These are phyloP conservation scores for Syncephalis plumigaleata DNA, from an alignment of 371 early-diverging fungal species.

Conservation along the genomic window DNA sequence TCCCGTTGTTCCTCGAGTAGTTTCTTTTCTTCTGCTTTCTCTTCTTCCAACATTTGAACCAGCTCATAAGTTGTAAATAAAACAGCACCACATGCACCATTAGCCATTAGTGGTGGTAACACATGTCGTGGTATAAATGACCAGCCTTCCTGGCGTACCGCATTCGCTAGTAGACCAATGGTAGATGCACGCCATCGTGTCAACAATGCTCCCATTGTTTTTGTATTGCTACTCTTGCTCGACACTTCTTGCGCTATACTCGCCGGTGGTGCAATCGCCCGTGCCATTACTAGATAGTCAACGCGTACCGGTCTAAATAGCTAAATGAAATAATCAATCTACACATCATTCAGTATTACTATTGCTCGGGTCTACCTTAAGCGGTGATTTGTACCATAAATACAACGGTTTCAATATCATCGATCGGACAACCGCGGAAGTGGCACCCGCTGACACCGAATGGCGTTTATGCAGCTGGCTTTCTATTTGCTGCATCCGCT, in stretches of 20 bases:
- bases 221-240: no score
- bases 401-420: conserved; percentile 45
- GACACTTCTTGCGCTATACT: neutral
- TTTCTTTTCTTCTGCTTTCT: conserved; percentile 10
- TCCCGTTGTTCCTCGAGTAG: no score
- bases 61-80: conserved; percentile 29
- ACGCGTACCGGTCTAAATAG: conserved; percentile 62
- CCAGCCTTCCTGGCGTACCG: conserved; percentile 20
- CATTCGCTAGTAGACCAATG: neutral
- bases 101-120: conserved; percentile 52
- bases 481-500: no score
- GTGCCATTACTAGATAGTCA: conserved; percentile 59
- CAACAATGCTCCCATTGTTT: neutral
- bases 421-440: conserved; percentile 35
- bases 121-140: conserved; percentile 48
- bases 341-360: neutral
- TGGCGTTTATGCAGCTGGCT: no score
- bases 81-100: conserved; percentile 52
- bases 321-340: conserved; percentile 10
- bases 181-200: neutral
- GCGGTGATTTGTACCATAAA: conserved; percentile 57
- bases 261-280: conserved; percentile 40
- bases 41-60: conserved; percentile 21
- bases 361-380: conserved; percentile 28
- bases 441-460: conserved; percentile 19